Evolutionary conservation across 805 yeast genomes (phyloP), one percentile per base, ranked within the genome.

Genomic region (Yarrowia bubula): DNA sequence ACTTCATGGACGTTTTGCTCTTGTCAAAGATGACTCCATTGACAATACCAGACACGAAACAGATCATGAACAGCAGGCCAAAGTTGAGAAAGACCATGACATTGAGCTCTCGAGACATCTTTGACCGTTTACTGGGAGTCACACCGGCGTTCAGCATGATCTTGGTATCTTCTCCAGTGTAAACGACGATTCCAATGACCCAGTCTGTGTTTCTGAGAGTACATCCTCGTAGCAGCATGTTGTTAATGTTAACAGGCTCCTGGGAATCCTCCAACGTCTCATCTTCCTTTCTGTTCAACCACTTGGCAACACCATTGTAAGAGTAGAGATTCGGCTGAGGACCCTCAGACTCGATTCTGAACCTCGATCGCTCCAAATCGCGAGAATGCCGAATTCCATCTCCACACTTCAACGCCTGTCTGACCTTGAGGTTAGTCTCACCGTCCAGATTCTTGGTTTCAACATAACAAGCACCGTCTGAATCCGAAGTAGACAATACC

Each of bases 61-160:
- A 88, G 68, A 89, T 71, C 31, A 86, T 71, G 71, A 89, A 87
- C 65, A 89, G 76, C 39, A 89, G 75, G 1, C 77, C 72, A 71
- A 89, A 89, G 73, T 89, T 89, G 73, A 86, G 78, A 43, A 85
- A 71, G 46, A 89, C 92, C 46, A 86, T 85, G 42, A 83, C 73
- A 73, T 89, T 90, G 71, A 89, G 81, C 72, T 88, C 89, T 57
- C 83, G 79, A 1, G 93, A 81, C 60, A 89, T 85, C 70, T 82
- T 81, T 13, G 90, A 85, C 42, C 84, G 82, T 73, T 89, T 89
- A 2, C 88, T 86, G 9, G 96, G 96, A 0, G 96, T 89, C 31
- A 83, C 79, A 63, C 96, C 96, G 2, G 93, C 83, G 73, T 90
- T 89, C 66, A 89, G 78, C 89, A 89, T 86, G 68, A 89, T 87